Conservation (phyloP, 345 rosid genomes). For the Eucalyptus coolabah region DNA sequence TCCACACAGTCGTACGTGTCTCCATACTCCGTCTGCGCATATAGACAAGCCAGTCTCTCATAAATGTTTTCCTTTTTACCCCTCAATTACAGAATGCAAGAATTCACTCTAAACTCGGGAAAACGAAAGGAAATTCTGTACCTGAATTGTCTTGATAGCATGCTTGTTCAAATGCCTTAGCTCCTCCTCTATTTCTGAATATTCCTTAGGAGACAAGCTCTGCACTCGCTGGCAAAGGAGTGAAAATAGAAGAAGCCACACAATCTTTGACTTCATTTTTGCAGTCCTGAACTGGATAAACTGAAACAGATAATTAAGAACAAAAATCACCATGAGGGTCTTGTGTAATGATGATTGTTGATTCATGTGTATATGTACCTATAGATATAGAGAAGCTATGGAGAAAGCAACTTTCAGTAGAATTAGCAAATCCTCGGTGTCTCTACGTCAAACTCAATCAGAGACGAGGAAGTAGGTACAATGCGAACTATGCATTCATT, state of each 20-base stretch:
- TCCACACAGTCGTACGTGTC: background rate
- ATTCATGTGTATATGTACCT: background rate
- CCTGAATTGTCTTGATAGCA: constrained; percentile 4
- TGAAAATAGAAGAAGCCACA: background rate
- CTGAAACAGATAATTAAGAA: background rate
- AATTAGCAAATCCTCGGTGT: background rate
- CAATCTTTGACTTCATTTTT: background rate
- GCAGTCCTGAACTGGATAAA: background rate
- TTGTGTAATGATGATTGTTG: background rate
- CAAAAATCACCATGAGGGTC: background rate
- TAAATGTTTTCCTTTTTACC: background rate
- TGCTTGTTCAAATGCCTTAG: constrained; percentile 3
- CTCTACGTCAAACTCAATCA: background rate
- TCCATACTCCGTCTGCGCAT: background rate
- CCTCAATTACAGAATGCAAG: background rate
- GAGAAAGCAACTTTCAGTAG: background rate
- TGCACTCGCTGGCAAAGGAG: background rate
- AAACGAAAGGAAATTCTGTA: background rate
- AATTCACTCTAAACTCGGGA: background rate
- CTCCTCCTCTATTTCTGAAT: constrained; percentile 11
- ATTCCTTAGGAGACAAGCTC: constrained; percentile 6
- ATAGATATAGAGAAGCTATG: background rate
- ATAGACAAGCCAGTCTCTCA: background rate
- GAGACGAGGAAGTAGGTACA: background rate
- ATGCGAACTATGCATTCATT: background rate